Base-by-base conservation (phyloP, 2,329 filamentous ascomycete species). In the Calonectria pauciramosa region DNA sequence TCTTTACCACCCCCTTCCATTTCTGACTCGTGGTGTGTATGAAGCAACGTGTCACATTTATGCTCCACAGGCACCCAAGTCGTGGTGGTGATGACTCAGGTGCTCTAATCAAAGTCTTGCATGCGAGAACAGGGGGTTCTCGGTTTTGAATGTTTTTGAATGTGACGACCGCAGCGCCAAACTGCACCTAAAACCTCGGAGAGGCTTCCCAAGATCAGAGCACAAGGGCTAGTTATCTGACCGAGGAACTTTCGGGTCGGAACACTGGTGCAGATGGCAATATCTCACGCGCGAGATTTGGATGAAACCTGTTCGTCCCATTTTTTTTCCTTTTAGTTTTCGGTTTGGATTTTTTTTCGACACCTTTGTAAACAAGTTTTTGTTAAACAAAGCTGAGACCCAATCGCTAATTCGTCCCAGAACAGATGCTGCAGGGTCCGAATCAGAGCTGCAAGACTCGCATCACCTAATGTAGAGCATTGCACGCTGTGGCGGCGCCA, bases 401-500 rank as follows among this genome's bases (percentile, higher is more conserved):
- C 10, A 38, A 34, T 59, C 32, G n/a, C 56, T 38, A 11, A 26
- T 60, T 60, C 51, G 32, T 60, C 26, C 36, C 11, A 26, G 56
- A 36, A 60, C 56, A 60, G n/a, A 60, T 60, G 56, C 56, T 60
- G 56, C 34, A 60, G 56, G 56, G 56, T 60, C 56, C 56, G 56
- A n/a, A 60, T 60, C 56, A 60, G 36, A 34, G n/a, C 7, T 36
- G 56, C 56, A 16, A 60, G 56, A 60, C 56, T 60, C 36, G 56
- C 56, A 18, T 60, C 32, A 10, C n/a, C 20, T 32, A 60, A 38
- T 18, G 56, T 23, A 38, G 56, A 56, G 18, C 52, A n/a, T 13
- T 36, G 8, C 56, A 60, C 36, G 32, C 36, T 23, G 56, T 60
- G 56, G 56, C 34, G 56, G 56, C 56, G 56, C 56, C 23, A 38